Evolutionary conservation across 179 eudicot genomes (phyloP), one percentile per base, ranked within the genome.

Genomic region (Kewa caespitosa): DNA sequence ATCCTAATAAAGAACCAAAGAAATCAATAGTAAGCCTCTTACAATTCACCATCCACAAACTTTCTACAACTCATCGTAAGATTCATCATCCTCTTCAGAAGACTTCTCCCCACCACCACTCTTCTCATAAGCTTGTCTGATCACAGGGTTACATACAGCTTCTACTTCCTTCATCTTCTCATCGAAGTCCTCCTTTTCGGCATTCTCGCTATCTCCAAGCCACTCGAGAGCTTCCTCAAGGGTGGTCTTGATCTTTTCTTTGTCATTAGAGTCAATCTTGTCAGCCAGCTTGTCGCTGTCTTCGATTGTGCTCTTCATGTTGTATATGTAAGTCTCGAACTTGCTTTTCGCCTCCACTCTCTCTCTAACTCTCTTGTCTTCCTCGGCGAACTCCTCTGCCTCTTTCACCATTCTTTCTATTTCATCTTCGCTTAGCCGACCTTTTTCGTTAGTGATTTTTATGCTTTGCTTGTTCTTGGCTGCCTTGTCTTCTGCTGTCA

Each of bases 101-200:
- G n/a, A n/a, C n/a, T n/a, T n/a, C n/a, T 77, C 78, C 50, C 18
- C 73, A 64, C 80, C 78, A 42, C 82, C 82, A 72, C 80, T 82
- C 46, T 76, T 75, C 80, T 79, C 80, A 55, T 79, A 83, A 72
- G 76, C 83, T 52, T 79, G 73, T 76, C 79, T 79, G 55, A 83
- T 79, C 22, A 83, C 85, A 42, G 85, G 85, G 42, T 82, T 82
- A 72, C 82, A 82, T 30, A 82, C 85, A 52, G 59, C 78, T 62
- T 83, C 85, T 0, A 83, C 70, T 68, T 83, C 85, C 33, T 79
- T 83, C 85, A 79, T 83, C 76, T 83, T 83, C 80, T 79, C 83
- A 18, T 83, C 85, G 52, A 76, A 76, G 39, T 83, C 83, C 18
- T 83, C 81, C 57, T 79, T 79, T 38, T 73, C 80, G 4, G 78